phyloP scores from a whole-genome alignment of 2,329 filamentous ascomycete genomes.

The Talaromyces pinophilus region DNA sequence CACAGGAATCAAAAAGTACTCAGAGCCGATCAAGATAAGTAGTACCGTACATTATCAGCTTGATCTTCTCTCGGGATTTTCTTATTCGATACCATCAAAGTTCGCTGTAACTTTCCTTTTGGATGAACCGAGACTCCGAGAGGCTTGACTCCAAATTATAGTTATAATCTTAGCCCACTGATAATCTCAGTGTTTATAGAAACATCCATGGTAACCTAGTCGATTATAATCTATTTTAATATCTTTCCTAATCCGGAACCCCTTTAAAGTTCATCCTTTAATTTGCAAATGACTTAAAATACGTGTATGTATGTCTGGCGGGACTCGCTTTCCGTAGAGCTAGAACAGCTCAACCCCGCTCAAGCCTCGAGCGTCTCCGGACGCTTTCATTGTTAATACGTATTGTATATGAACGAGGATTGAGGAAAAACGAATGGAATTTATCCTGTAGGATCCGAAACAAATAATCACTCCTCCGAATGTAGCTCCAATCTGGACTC shows the following conservation, averaged over 20 bases:
- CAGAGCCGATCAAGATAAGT: background rate
- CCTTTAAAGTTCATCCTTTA: background rate
- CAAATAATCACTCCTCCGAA: background rate
- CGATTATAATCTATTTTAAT: background rate
- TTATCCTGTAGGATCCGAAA: background rate
- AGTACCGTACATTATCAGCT: background rate
- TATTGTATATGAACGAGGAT: background rate
- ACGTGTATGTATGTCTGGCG: background rate
- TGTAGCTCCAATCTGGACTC: background rate
- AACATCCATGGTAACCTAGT: background rate
- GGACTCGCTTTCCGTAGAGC: conserved; percentile 8
- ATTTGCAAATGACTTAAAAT: background rate
- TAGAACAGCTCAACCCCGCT: conserved; percentile 6
- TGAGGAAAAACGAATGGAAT: background rate
- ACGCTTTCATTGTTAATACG: background rate
- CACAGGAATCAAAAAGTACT: background rate
- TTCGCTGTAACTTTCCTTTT: background rate
- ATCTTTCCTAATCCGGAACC: background rate
- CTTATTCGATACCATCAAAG: background rate
- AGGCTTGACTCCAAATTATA: too few relatives aligned
- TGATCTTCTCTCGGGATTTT: background rate
- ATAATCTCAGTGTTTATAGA: background rate
- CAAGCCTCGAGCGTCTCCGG: background rate
- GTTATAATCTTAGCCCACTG: background rate
- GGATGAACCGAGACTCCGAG: background rate